phyloP scores from a whole-genome alignment of 2,329 filamentous ascomycete genomes.

The Colletotrichum sp. region DNA sequence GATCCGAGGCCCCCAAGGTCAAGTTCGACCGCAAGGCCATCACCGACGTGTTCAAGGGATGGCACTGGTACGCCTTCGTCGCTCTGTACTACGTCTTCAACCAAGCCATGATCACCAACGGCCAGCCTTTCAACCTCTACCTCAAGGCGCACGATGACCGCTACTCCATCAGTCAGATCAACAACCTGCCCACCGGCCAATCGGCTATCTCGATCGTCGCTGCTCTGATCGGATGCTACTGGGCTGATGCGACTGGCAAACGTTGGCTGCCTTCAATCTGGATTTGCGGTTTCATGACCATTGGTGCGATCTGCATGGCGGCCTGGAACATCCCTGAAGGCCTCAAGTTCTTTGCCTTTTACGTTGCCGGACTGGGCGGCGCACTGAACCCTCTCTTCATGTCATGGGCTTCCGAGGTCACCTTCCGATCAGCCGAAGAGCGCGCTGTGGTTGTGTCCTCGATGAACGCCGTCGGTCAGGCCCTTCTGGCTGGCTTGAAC shows the following conservation, averaged over 20 bases:
- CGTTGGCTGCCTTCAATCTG: slow-evolving; percentile 52
- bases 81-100: slow-evolving; percentile 48
- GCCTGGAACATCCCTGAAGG: slow-evolving; percentile 61
- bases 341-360: slow-evolving; percentile 57
- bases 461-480: slow-evolving; percentile 3
- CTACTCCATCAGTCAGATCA: slow-evolving; percentile 54
- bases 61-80: slow-evolving; percentile 41
- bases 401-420: slow-evolving; percentile 3
- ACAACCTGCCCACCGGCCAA: slow-evolving; percentile 62
- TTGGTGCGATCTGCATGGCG: slow-evolving; percentile 42
- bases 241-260: slow-evolving; percentile 70
- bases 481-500: background rate
- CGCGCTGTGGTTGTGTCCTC: background rate
- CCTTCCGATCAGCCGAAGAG: background rate
- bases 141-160: slow-evolving; percentile 48
- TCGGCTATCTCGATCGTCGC: slow-evolving; percentile 61
- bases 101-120: slow-evolving; percentile 46
- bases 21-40: slow-evolving; percentile 37
- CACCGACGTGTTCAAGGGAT: slow-evolving; percentile 38
- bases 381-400: background rate
- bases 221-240: slow-evolving; percentile 61
- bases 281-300: slow-evolving; percentile 1
- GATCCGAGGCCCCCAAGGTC: slow-evolving; percentile 32
- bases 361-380: slow-evolving; percentile 30
- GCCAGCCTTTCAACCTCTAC: slow-evolving; percentile 42